Conservation (phyloP, 108 stramenopile species). For the Fragilariopsis cylindrus region DNA sequence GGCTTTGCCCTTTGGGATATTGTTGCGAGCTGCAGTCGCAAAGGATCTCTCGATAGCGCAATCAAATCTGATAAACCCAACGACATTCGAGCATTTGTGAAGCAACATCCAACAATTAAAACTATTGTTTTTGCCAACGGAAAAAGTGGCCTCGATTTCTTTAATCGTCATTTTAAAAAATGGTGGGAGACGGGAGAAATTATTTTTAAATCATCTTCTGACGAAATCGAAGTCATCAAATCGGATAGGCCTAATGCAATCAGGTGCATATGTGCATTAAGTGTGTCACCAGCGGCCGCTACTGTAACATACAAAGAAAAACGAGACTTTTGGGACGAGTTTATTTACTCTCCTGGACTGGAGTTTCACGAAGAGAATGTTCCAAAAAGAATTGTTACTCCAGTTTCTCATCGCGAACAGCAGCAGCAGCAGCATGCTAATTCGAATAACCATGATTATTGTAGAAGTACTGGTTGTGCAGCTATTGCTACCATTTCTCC, state of each 20-base stretch:
- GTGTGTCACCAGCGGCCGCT: slow-evolving; percentile 77
- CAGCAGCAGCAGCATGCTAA: too few species aligned
- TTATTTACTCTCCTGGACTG: slow-evolving; percentile 71
- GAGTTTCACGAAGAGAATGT: background rate
- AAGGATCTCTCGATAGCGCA: slow-evolving; percentile 60
- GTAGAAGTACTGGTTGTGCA: too few species aligned
- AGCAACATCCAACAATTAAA: slow-evolving; percentile 44
- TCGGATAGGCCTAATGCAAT: background rate
- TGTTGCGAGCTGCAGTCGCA: slow-evolving; percentile 57
- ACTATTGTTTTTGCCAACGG: slow-evolving; percentile 83
- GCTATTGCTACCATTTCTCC: too few species aligned
- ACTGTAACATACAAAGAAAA: slow-evolving; percentile 65
- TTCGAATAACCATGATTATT: too few species aligned
- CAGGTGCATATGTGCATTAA: slow-evolving; percentile 42
- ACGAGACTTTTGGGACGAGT: slow-evolving; percentile 68
- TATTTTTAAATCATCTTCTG: slow-evolving; percentile 20
- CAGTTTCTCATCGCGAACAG: too few species aligned
- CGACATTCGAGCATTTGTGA: slow-evolving; percentile 63
- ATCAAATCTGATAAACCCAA: slow-evolving; percentile 65
- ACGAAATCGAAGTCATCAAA: slow-evolving; percentile 12
- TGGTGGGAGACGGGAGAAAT: slow-evolving; percentile 69
- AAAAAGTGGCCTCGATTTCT: slow-evolving; percentile 48
- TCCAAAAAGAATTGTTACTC: background rate
- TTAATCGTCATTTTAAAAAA: slow-evolving; percentile 60
- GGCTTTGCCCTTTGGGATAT: slow-evolving; percentile 89